Evolutionary conservation across 2,329 filamentous ascomycete species (phyloP).

Genomic region (Colletotrichum cordylinicola): DNA sequence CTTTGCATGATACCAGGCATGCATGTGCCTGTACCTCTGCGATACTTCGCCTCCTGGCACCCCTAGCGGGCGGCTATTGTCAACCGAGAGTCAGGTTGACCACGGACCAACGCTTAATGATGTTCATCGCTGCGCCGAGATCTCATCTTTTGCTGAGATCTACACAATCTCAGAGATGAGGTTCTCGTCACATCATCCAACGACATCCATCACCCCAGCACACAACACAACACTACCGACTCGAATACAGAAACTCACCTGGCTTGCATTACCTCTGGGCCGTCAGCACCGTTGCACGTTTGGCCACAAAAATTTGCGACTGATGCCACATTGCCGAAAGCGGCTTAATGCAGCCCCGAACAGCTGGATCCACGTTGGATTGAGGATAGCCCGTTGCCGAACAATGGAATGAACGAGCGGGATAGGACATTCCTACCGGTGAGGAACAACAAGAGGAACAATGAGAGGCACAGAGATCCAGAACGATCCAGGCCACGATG

Average conservation of each 20-base stretch:
- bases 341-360: neutral
- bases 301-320: neutral
- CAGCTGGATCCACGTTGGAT: neutral
- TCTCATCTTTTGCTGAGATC: conserved; percentile 5
- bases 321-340: neutral
- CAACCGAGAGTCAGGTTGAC: neutral
- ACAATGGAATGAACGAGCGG: neutral
- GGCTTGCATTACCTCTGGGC: neutral
- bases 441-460: neutral
- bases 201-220: neutral
- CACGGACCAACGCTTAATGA: conserved; percentile 7
- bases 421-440: neutral
- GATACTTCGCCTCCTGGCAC: neutral
- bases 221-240: neutral
- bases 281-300: neutral
- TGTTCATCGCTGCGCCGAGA: neutral
- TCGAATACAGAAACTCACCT: neutral
- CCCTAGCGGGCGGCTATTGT: neutral
- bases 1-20: neutral
- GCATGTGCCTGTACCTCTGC: neutral
- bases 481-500: neutral
- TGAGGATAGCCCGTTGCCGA: neutral
- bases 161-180: neutral
- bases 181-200: neutral
- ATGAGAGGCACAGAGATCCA: neutral